Evolutionary conservation across 2,329 filamentous ascomycete genomes (phyloP).

Genomic region (Emmonsiellopsis sp.): DNA sequence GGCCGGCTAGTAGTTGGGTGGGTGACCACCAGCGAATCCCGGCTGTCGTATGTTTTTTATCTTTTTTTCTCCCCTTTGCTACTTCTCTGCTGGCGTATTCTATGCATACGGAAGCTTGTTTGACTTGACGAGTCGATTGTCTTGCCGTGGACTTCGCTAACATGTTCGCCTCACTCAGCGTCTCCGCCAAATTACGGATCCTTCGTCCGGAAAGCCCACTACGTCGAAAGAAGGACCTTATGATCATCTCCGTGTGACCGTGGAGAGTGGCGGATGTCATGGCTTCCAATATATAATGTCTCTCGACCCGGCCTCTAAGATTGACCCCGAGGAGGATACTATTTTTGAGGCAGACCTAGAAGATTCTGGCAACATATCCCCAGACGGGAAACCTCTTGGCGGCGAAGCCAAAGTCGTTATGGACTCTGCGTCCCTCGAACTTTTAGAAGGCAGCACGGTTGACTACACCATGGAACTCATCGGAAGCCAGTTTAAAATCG

Average conservation of each 20-base stretch:
- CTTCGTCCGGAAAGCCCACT: slow-evolving; percentile 37
- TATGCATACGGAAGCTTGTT: neutral
- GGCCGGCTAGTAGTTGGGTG: slow-evolving; percentile 39
- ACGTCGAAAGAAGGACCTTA: slow-evolving; percentile 54
- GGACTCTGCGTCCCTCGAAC: slow-evolving; percentile 75
- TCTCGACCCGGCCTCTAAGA: slow-evolving; percentile 51
- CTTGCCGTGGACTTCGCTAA: slow-evolving; percentile 5
- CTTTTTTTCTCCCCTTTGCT: slow-evolving; percentile 8
- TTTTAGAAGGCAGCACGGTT: slow-evolving; percentile 87
- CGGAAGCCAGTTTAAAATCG: slow-evolving; percentile 89
- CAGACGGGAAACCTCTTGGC: slow-evolving; percentile 29
- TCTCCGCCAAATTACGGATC: slow-evolving; percentile 61
- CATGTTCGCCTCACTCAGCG: slow-evolving; percentile 36
- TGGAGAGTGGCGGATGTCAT: slow-evolving; percentile 91
- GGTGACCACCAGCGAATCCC: slow-evolving; percentile 40
- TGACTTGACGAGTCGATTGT: neutral
- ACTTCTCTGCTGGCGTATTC: neutral
- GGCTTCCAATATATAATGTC: slow-evolving; percentile 97
- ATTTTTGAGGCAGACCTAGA: slow-evolving; percentile 61
- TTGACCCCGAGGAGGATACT: slow-evolving; percentile 70
- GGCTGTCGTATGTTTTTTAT: slow-evolving; percentile 35
- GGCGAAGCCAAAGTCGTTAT: slow-evolving; percentile 71
- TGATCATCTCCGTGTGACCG: slow-evolving; percentile 80
- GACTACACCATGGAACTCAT: slow-evolving; percentile 97
- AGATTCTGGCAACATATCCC: slow-evolving; percentile 14